A percentile compares a stretch with the other conserved stretches of the same genome.
Evolutionary conservation across 2,329 filamentous ascomycete species (phyloP).

Genomic region (Neonectria ditissima): DNA sequence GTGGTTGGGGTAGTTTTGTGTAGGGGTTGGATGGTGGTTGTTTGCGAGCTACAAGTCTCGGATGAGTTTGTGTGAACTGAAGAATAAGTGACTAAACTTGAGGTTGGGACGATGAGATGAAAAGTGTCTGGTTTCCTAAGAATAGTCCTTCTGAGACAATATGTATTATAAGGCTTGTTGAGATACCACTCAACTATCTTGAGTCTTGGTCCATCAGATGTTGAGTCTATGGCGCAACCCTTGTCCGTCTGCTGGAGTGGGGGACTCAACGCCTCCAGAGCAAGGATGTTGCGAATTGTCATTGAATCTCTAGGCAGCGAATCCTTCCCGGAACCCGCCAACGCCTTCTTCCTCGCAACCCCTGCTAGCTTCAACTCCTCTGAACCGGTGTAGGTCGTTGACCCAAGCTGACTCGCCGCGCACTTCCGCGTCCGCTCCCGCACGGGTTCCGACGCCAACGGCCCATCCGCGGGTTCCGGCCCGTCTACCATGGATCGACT

Average conservation of each 20-base stretch:
- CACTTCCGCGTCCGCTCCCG: neutral
- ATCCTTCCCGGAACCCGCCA: conserved; percentile 18
- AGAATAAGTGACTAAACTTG: no score
- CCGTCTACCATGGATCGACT: neutral
- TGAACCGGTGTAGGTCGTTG: neutral
- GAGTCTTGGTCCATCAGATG: neutral
- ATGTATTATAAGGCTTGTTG: neutral
- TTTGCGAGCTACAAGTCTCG: neutral
- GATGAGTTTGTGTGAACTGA: no score
- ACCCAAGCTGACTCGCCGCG: neutral
- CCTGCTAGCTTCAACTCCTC: neutral
- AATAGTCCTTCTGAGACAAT: neutral
- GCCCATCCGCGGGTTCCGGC: conserved; percentile 17
- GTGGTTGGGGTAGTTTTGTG: neutral
- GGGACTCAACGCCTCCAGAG: neutral
- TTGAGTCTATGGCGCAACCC: neutral
- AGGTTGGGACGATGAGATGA: neutral
- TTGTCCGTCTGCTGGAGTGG: neutral
- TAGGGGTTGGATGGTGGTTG: neutral
- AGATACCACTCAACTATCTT: neutral
- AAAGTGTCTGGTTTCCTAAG: neutral
- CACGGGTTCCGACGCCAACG: conserved; percentile 20
- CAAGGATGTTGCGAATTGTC: neutral
- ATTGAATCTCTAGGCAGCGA: neutral
- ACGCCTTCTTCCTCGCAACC: neutral